Percentiles rank a stretch among this genome's conserved stretches.
phyloP scores from a whole-genome alignment of 179 eudicot genomes.

The Patellifolia procumbens region DNA sequence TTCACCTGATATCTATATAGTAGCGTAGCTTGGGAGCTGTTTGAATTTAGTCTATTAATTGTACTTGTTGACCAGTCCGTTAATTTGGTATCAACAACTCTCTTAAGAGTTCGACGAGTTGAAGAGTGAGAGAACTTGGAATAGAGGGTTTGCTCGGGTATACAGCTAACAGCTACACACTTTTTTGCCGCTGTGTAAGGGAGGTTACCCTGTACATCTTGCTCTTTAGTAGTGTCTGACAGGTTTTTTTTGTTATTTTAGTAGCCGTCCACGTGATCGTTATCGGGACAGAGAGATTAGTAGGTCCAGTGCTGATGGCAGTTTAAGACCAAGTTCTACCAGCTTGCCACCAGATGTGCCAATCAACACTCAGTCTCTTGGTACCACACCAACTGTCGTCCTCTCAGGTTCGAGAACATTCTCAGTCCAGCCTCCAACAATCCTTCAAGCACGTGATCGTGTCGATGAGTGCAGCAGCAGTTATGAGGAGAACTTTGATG shows the following conservation, averaged over 20 bases:
- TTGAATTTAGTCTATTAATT: background rate
- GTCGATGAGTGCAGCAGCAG: conserved; percentile 67
- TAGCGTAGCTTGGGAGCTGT: background rate
- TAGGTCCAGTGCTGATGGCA: conserved; percentile 53
- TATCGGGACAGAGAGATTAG: conserved; percentile 73
- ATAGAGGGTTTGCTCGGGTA: too few relatives aligned
- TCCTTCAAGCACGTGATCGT: conserved; percentile 75
- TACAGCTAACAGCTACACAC: too few relatives aligned
- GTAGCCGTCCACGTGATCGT: conserved; percentile 72
- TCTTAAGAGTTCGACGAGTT: background rate
- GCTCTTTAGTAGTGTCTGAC: background rate
- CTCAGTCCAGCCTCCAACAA: conserved; percentile 70
- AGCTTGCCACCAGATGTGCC: conserved; percentile 43
- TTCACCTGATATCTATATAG: background rate
- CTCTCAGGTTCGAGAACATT: conserved; percentile 59
- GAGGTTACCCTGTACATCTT: background rate
- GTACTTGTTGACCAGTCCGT: background rate
- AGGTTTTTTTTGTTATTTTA: background rate
- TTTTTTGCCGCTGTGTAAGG: background rate
- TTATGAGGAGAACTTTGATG: conserved; percentile 76
- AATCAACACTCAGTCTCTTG: conserved; percentile 35
- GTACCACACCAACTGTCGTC: conserved; percentile 49
- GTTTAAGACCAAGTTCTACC: conserved; percentile 44
- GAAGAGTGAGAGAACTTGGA: background rate
- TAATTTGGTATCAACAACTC: background rate